Evolutionary conservation across 495 filamentous ascomycete genomes (phyloP).

Genomic region (Neurospora sp.): DNA sequence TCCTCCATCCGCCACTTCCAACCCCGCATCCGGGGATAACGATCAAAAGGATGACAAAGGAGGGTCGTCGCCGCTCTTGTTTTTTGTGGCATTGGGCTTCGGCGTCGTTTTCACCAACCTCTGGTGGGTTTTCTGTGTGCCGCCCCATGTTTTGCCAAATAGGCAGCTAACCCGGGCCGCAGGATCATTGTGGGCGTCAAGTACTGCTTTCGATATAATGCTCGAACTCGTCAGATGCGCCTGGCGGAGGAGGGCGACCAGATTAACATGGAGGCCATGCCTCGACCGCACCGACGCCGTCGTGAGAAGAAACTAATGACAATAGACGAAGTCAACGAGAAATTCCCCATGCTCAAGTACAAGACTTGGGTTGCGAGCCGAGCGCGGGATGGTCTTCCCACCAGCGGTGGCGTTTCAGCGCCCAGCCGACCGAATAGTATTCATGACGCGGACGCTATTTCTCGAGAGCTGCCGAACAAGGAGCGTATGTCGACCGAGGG

Average conservation of each 20-base stretch:
- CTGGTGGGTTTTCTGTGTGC: constrained; percentile 53
- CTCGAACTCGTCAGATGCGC: constrained; percentile 72
- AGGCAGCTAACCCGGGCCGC: constrained; percentile 19
- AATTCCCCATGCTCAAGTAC: constrained; percentile 92
- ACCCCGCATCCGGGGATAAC: not conserved
- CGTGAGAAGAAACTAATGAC: constrained; percentile 97
- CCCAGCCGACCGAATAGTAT: constrained; percentile 63
- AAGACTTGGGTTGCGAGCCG: constrained; percentile 85
- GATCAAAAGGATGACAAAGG: constrained; percentile 9
- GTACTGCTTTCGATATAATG: constrained; percentile 98
- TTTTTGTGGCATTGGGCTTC: constrained; percentile 95
- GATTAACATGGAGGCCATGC: constrained; percentile 74
- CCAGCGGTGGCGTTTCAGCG: constrained; percentile 73
- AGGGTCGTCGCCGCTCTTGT: constrained; percentile 68
- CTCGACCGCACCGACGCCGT: constrained; percentile 66
- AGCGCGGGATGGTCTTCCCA: constrained; percentile 72
- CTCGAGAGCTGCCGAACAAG: constrained; percentile 31
- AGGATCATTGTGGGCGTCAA: constrained; percentile 99
- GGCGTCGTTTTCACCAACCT: constrained; percentile 98
- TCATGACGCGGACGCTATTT: constrained; percentile 48
- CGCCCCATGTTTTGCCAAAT: not conserved
- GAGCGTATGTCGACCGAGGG: constrained; percentile 25
- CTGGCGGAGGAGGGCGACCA: constrained; percentile 79
- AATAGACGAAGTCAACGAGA: constrained; percentile 96
- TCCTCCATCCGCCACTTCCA: not conserved